Conservation (phyloP, 495 filamentous ascomycete genomes). For the Opeltia flavorubescens region DNA sequence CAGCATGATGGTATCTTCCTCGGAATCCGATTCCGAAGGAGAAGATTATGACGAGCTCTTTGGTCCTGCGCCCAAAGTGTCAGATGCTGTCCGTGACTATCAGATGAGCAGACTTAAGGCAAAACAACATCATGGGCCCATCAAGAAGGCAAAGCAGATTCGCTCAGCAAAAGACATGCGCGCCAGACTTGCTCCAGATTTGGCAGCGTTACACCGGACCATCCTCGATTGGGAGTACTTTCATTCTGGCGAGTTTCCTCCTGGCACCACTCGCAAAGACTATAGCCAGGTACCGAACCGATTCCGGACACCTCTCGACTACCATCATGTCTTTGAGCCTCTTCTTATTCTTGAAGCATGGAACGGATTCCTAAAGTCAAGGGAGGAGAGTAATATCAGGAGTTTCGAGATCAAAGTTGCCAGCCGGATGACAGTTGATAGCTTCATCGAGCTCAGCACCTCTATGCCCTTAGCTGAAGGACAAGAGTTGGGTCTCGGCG, state of each 20-base stretch:
- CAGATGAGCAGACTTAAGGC: slow-evolving; percentile 39
- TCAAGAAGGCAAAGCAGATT: slow-evolving; percentile 63
- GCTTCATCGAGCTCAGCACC: slow-evolving; percentile 81
- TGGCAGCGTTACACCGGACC: slow-evolving; percentile 67
- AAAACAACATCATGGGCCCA: slow-evolving; percentile 42
- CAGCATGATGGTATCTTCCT: slow-evolving; percentile 73
- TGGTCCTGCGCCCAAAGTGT: slow-evolving; percentile 31
- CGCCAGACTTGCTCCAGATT: slow-evolving; percentile 77
- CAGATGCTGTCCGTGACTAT: slow-evolving; percentile 35
- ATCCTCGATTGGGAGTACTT: slow-evolving; percentile 93
- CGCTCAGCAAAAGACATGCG: slow-evolving; percentile 85
- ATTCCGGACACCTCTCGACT: slow-evolving; percentile 60
- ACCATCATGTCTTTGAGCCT: slow-evolving; percentile 81
- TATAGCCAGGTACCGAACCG: slow-evolving; percentile 62
- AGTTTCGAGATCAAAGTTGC: slow-evolving; percentile 72
- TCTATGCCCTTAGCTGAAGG: slow-evolving; percentile 53
- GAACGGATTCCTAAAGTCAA: slow-evolving; percentile 80
- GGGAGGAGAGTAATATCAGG: slow-evolving; percentile 69
- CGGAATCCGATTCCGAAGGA: slow-evolving; percentile 63
- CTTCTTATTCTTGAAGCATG: slow-evolving; percentile 87
- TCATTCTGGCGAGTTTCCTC: slow-evolving; percentile 69
- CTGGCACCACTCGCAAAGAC: slow-evolving; percentile 47
- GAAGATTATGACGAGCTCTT: slow-evolving; percentile 50
- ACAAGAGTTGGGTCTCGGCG: slow-evolving; percentile 56
- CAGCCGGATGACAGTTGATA: slow-evolving; percentile 77